Evolutionary conservation across 139 green algal genomes (phyloP), one percentile per base, ranked within the genome.

Genomic region (Haematococcus sp.): DNA sequence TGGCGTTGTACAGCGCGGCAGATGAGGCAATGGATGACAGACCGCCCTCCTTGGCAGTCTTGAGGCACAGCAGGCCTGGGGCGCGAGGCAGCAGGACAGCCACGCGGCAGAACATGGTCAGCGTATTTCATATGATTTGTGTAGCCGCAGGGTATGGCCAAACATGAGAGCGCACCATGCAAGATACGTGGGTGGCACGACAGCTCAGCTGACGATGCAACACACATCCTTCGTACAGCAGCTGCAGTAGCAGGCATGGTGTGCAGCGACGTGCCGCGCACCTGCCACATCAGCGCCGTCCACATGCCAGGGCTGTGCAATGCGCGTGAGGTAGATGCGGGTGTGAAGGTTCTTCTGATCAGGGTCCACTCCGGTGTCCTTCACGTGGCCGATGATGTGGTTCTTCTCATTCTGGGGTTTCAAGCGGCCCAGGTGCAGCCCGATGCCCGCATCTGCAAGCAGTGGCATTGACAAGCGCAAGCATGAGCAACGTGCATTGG

Each of bases 351-450:
- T 64, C 25, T 78, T 75, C 33, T 81, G 64, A 23, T 81, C 71
- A 4, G 82, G 76, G 78, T 92, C 87, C 52, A 87, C 76, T 0
- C 87, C 85, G n/a, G 88, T 70, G 74, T 93, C 86, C 76, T 83
- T 71, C 67, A 79, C 46, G 27, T n/a, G 51, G 31, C 9, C 27
- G 3, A 54, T 27, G 16, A 68, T 51, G 61, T 68, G 32, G 19
- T 23, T 25, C 56, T 64, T 64, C 56, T 64, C 27, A n/a, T 64
- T 64, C 56, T 64, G 56, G 56, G 25, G 56, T n/a, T 30, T 17
- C 32, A 51, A 31, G 13, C 19, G 19, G 61, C 32, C 33, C 32
- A 17, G 20, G 61, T 49, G 40, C 40, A 49, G 40, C 40, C 40
- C 40, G 11, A 49, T 7, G 40, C 40, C 40, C 11, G 40, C 40